A percentile compares a stretch with the other conserved stretches of the same genome.
These are phyloP conservation scores for Diplodia corticola DNA, from an alignment of 2,329 filamentous ascomycete genomes.

Conservation along the genomic window DNA sequence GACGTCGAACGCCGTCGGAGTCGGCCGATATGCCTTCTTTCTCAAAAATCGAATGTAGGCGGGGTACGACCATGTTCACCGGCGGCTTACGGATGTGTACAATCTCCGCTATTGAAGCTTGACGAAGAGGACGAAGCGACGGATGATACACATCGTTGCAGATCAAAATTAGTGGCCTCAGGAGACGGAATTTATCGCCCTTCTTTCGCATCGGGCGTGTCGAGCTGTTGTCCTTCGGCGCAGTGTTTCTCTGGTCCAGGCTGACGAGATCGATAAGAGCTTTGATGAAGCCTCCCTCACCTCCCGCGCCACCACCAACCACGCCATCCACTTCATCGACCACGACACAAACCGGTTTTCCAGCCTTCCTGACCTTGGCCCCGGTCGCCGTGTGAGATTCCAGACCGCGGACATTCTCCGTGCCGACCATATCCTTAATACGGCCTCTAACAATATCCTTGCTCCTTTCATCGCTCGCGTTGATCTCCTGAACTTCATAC, in stretches of 20 bases:
- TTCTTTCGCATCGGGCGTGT: conserved; percentile 59
- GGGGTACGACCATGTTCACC: conserved; percentile 77
- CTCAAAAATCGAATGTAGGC: conserved; percentile 81
- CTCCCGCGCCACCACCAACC: conserved; percentile 68
- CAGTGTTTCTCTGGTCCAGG: conserved; percentile 78
- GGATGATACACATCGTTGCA: conserved; percentile 98
- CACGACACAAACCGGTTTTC: conserved; percentile 86
- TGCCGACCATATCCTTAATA: conserved; percentile 88
- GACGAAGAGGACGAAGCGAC: conserved; percentile 80
- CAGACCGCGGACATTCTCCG: conserved; percentile 82
- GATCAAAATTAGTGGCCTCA: conserved; percentile 87
- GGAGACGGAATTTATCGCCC: conserved; percentile 80
- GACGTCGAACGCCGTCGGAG: conserved; percentile 79
- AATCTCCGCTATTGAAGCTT: conserved; percentile 81
- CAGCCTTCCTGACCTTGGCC: conserved; percentile 65
- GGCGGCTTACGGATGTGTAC: conserved; percentile 89
- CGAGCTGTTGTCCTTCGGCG: conserved; percentile 24
- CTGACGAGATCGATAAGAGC: conserved; percentile 88
- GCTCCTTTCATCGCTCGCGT: conserved; percentile 94
- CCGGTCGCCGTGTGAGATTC: conserved; percentile 55
- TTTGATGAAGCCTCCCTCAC: conserved; percentile 93
- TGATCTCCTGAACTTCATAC: conserved; percentile 96
- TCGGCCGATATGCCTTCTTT: conserved; percentile 88
- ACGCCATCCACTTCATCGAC: conserved; percentile 98
- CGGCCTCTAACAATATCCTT: conserved; percentile 84